Conservation (phyloP, 2,329 filamentous ascomycete genomes). For the Calonectria crousiana region DNA sequence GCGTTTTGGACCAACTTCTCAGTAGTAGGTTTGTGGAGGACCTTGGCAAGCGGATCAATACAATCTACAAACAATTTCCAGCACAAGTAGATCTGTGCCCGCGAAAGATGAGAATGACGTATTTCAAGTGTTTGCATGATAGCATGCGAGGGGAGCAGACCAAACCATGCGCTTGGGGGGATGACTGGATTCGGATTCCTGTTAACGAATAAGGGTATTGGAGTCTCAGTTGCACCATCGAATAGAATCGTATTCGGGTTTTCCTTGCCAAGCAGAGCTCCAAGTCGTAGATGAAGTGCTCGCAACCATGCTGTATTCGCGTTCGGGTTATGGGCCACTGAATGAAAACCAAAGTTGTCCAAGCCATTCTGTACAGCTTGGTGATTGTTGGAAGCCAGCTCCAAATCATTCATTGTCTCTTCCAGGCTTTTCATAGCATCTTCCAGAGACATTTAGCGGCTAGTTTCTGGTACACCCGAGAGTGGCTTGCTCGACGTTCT, state of each 20-base stretch:
- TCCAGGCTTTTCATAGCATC: neutral
- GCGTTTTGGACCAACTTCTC: neutral
- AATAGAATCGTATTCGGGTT: neutral
- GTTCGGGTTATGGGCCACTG: neutral
- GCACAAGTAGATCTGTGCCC: neutral
- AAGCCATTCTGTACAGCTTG: neutral
- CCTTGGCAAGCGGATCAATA: neutral
- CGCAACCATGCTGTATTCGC: neutral
- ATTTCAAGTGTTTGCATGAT: neutral
- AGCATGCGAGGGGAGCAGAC: neutral
- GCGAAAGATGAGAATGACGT: neutral
- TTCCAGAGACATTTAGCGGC: neutral
- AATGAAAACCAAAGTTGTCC: neutral
- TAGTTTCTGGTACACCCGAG: neutral
- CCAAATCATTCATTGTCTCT: neutral
- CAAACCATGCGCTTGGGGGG: neutral
- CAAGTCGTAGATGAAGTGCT: neutral
- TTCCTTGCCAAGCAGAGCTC: neutral
- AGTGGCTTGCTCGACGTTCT: neutral
- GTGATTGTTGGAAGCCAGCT: neutral
- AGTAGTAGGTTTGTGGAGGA: neutral
- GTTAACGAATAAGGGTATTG: neutral
- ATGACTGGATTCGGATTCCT: neutral
- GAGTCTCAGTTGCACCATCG: neutral
- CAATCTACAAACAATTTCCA: neutral